phyloP scores from a whole-genome alignment of 768 basidiomycete genomes.

The Tulasnella sp. region DNA sequence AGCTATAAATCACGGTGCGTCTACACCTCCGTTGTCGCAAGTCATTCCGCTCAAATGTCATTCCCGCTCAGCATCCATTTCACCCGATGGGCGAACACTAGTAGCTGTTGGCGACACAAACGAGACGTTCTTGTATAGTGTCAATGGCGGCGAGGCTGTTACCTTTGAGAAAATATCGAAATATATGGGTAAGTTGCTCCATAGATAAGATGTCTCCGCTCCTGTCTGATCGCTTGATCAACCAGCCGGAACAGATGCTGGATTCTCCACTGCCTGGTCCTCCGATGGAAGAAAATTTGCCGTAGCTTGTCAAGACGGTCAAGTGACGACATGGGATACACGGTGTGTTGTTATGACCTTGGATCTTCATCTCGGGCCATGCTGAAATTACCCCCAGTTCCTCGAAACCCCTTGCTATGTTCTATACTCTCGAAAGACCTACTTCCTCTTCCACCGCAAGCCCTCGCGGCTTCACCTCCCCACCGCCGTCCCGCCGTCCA shows the following conservation, averaged over 20 bases:
- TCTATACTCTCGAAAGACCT: no score
- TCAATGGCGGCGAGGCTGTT: slow-evolving; percentile 50
- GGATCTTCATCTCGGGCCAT: no score
- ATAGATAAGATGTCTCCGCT: no score
- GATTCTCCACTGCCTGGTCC: slow-evolving; percentile 71
- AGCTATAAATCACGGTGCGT: slow-evolving; percentile 71
- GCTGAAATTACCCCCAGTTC: no score
- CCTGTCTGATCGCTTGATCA: background rate
- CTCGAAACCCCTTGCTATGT: slow-evolving; percentile 9
- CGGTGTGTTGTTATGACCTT: no score
- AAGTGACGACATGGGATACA: slow-evolving; percentile 63
- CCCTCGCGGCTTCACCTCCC: no score
- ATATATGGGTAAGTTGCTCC: slow-evolving; percentile 29
- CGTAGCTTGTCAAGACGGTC: slow-evolving; percentile 70
- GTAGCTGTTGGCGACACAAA: slow-evolving; percentile 86
- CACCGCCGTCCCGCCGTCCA: background rate
- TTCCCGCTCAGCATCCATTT: slow-evolving; percentile 58
- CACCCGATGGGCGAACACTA: slow-evolving; percentile 74
- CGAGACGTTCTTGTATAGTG: slow-evolving; percentile 68
- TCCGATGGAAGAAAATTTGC: slow-evolving; percentile 66
- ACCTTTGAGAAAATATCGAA: slow-evolving; percentile 53
- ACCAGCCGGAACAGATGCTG: slow-evolving; percentile 33
- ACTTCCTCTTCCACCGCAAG: no score
- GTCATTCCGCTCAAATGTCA: slow-evolving; percentile 14
- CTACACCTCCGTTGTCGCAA: background rate